Conservation (phyloP, 1,284 basidiomycete species). For the Cutaneotrichosporon dermatis region DNA sequence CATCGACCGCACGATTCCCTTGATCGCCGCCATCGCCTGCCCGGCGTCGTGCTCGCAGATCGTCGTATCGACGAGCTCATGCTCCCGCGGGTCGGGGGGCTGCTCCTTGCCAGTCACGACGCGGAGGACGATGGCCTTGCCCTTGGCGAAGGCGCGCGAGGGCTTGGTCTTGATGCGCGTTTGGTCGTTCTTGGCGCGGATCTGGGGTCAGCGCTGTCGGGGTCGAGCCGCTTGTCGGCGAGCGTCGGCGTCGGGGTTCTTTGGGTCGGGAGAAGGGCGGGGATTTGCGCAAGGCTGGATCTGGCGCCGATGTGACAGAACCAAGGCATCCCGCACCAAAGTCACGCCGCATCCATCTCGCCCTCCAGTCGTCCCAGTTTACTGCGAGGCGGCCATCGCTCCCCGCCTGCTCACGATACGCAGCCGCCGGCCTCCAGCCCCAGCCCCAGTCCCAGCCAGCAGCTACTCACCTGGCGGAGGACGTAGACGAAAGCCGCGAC, state of each 20-base stretch:
- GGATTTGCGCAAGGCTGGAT: no score
- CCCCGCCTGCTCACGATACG: no score
- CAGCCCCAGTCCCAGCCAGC: no score
- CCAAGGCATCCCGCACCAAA: no score
- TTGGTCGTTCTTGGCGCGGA: neutral
- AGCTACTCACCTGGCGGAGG: neutral
- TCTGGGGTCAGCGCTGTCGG: neutral
- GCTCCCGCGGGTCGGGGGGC: neutral
- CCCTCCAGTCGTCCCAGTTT: no score
- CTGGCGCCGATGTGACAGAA: no score
- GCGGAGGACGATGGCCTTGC: neutral
- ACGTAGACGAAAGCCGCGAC: neutral
- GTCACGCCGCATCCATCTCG: no score
- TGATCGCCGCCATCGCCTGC: neutral
- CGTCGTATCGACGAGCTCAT: neutral
- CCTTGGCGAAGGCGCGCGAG: neutral
- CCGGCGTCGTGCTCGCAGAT: neutral
- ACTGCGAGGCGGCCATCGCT: no score
- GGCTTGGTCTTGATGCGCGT: constrained; percentile 1
- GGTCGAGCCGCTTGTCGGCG: no score
- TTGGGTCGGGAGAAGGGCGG: no score
- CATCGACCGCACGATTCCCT: neutral
- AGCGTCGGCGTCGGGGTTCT: no score
- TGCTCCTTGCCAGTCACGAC: neutral
- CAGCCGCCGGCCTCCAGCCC: no score